These are phyloP conservation scores for Acanthamoeba lenticulata DNA, from an alignment of 208 protist genomes.

Conservation along the genomic window DNA sequence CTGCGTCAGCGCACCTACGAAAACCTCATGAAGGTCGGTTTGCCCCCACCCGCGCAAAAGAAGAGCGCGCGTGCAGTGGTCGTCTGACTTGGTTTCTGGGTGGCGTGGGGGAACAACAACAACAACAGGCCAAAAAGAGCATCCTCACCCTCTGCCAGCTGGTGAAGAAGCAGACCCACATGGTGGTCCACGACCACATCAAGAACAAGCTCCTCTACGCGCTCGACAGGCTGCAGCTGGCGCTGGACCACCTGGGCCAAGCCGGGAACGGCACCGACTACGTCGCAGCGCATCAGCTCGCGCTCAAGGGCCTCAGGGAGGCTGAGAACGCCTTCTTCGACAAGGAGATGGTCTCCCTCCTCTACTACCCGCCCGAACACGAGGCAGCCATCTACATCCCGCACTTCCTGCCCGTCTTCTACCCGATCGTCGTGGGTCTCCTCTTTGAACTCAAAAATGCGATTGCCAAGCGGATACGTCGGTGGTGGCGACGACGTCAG, in stretches of 20 bases:
- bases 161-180: slow-evolving; percentile 77
- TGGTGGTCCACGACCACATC: slow-evolving; percentile 80
- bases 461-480: not conserved
- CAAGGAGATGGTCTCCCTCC: slow-evolving; percentile 76
- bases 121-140: slow-evolving; percentile 42
- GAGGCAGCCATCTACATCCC: slow-evolving; percentile 85
- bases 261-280: not conserved
- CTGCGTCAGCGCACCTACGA: slow-evolving; percentile 57
- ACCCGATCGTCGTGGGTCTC: slow-evolving; percentile 18
- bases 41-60: not conserved
- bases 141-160: slow-evolving; percentile 69
- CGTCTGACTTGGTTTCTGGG: not conserved
- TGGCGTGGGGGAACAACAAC: not conserved
- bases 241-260: not conserved
- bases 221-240: slow-evolving; percentile 17
- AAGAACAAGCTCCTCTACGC: slow-evolving; percentile 48
- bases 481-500: not conserved
- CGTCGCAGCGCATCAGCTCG: not conserved
- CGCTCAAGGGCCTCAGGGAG: slow-evolving; percentile 42
- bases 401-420: slow-evolving; percentile 80
- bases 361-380: slow-evolving; percentile 85
- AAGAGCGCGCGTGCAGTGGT: not conserved
- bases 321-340: slow-evolving; percentile 84
- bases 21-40: slow-evolving; percentile 20
- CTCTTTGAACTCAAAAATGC: slow-evolving; percentile 7